These are phyloP conservation scores for Auxenochlorella pyrenoidosa DNA, from an alignment of 139 green algal genomes.

Conservation along the genomic window DNA sequence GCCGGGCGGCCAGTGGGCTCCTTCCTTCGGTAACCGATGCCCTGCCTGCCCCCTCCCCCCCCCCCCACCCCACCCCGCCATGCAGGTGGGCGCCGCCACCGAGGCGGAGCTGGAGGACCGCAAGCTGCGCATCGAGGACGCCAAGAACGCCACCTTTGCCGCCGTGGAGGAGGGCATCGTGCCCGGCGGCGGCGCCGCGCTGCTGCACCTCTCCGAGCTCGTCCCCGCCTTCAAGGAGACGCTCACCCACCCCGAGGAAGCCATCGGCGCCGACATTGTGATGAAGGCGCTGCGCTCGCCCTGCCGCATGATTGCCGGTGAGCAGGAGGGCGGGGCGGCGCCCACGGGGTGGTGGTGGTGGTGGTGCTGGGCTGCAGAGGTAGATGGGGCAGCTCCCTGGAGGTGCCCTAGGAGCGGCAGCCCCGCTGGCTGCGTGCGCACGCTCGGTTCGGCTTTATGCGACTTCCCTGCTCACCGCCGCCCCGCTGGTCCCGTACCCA, in stretches of 20 bases:
- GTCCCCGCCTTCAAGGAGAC: slow-evolving; percentile 86
- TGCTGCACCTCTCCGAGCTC: slow-evolving; percentile 92
- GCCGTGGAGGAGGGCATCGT: slow-evolving; percentile 96
- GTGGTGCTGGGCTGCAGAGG: too few relatives aligned
- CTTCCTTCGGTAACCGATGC: too few relatives aligned
- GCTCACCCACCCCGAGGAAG: slow-evolving; percentile 89
- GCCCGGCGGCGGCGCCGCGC: slow-evolving; percentile 89
- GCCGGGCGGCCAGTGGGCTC: too few relatives aligned
- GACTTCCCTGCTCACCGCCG: neutral
- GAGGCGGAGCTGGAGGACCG: slow-evolving; percentile 98
- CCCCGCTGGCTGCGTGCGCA: too few relatives aligned
- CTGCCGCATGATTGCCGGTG: slow-evolving; percentile 67
- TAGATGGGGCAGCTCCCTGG: too few relatives aligned
- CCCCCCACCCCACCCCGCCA: neutral
- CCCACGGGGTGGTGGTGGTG: neutral
- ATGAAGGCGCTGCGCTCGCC: slow-evolving; percentile 84
- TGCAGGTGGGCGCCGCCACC: slow-evolving; percentile 95
- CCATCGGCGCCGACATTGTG: slow-evolving; percentile 94
- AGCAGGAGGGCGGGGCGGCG: neutral
- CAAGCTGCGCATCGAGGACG: slow-evolving; percentile 99
- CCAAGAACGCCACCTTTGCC: slow-evolving; percentile 99
- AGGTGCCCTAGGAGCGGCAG: too few relatives aligned
- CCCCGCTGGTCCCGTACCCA: neutral
- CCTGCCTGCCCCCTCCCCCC: neutral
- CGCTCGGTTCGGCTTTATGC: too few relatives aligned